phyloP scores from a whole-genome alignment of 2,329 filamentous ascomycete species.

The Phyllosticta paracitricarpa region DNA sequence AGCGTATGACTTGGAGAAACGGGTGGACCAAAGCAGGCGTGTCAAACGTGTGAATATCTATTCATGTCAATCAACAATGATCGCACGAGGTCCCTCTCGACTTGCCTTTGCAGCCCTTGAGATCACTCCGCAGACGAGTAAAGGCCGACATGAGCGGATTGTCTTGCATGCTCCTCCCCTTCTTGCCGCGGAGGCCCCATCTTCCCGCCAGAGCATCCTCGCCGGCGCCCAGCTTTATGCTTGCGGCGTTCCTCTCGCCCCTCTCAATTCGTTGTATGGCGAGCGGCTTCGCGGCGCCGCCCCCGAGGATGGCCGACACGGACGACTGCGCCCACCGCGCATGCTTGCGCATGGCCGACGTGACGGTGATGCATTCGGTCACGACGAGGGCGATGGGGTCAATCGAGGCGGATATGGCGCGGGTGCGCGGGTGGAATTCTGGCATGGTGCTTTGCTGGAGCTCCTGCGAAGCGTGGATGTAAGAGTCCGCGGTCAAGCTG shows the following conservation, averaged over 20 bases:
- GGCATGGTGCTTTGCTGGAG: not conserved
- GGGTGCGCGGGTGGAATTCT: slow-evolving; percentile 5
- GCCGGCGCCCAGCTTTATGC: slow-evolving; percentile 19
- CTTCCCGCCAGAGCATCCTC: slow-evolving; percentile 62
- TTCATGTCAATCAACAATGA: slow-evolving; percentile 15
- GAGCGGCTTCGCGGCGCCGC: slow-evolving; percentile 42
- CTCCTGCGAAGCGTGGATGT: slow-evolving; percentile 1
- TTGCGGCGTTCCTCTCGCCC: slow-evolving; percentile 25
- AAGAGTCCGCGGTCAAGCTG: slow-evolving; percentile 5
- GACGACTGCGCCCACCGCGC: slow-evolving; percentile 92
- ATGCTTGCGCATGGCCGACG: slow-evolving; percentile 96
- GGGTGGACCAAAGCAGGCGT: slow-evolving; percentile 82
- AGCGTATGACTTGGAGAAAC: slow-evolving; percentile 92
- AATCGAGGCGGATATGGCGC: slow-evolving; percentile 62
- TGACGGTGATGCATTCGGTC: slow-evolving; percentile 97
- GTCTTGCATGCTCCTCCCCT: slow-evolving; percentile 93
- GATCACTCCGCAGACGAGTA: slow-evolving; percentile 75
- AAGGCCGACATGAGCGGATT: slow-evolving; percentile 95
- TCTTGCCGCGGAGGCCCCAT: slow-evolving; percentile 91
- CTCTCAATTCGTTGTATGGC: slow-evolving; percentile 26
- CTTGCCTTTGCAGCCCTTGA: slow-evolving; percentile 73
- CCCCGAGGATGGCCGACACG: slow-evolving; percentile 88
- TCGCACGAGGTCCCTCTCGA: not conserved
- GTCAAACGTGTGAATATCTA: slow-evolving; percentile 82
- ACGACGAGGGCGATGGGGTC: slow-evolving; percentile 89